A percentile compares a stretch with the other conserved stretches of the same genome.
Conservation (phyloP, 2,329 filamentous ascomycete genomes). For the Arthrobotrys entomopaga region DNA sequence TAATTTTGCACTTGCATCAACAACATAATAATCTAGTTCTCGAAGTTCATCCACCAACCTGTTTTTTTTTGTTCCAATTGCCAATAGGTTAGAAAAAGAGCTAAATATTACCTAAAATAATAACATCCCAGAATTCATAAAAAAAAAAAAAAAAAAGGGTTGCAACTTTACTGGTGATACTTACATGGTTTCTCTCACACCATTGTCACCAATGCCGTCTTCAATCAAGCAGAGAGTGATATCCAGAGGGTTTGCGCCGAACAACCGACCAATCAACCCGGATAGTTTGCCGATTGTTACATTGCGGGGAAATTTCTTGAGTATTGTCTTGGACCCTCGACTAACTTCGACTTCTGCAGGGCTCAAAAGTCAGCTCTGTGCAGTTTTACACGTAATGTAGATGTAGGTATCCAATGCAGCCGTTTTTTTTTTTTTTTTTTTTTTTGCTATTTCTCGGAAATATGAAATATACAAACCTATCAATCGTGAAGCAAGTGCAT, state of each 20-base stretch:
- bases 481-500: constrained; percentile 42
- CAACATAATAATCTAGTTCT: constrained; percentile 53
- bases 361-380: constrained; percentile 24
- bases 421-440: not conserved
- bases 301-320: constrained; percentile 54
- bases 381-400: not conserved
- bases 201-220: constrained; percentile 29
- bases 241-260: constrained; percentile 50
- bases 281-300: constrained; percentile 51
- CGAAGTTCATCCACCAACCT: constrained; percentile 46
- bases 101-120: constrained; percentile 26
- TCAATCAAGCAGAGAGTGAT: constrained; percentile 47
- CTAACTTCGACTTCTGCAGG: constrained; percentile 46
- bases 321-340: constrained; percentile 33
- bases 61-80: not conserved
- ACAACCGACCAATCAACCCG: constrained; percentile 48
- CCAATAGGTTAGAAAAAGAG: constrained; percentile 28
- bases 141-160: constrained; percentile 26
- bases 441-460: not conserved
- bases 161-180: constrained; percentile 39
- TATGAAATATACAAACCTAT: constrained; percentile 42
- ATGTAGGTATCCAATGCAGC: not conserved
- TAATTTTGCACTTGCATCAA: constrained; percentile 37
- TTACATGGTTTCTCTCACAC: constrained; percentile 51
- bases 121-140: not conserved